Evolutionary conservation across 306 rosid genomes (phyloP).

Genomic region (Senna siamea): DNA sequence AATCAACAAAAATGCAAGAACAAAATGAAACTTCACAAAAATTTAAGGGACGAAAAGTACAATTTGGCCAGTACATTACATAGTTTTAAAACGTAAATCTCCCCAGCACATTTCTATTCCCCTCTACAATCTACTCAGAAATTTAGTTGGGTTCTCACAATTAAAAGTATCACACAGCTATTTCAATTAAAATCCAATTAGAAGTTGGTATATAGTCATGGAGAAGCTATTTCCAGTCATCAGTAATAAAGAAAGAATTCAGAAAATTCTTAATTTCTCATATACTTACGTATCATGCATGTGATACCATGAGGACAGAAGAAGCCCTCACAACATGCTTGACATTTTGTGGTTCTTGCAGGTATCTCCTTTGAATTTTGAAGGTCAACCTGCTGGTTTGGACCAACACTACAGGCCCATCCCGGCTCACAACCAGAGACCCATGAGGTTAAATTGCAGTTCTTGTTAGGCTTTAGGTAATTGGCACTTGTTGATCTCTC

Average conservation of each 20-base stretch:
- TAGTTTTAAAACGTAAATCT: conserved; percentile 15
- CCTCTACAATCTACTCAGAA: conserved; percentile 2
- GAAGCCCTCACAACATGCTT: conserved; percentile 92
- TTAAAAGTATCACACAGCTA: conserved; percentile 1
- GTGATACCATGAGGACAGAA: conserved; percentile 96
- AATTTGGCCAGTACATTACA: background rate
- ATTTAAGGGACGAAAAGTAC: no score
- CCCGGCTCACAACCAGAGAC: conserved; percentile 98
- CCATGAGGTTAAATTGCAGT: conserved; percentile 95
- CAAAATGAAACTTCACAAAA: no score
- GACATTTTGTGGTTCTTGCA: conserved; percentile 71
- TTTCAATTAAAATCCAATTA: conserved; percentile 27
- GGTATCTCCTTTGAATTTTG: conserved; percentile 70
- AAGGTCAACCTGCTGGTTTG: conserved; percentile 61
- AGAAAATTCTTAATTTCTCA: background rate
- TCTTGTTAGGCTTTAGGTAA: conserved; percentile 78
- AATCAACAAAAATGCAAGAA: no score
- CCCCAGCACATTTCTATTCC: background rate
- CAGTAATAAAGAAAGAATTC: conserved; percentile 4
- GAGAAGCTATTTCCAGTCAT: conserved; percentile 33
- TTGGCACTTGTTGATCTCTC: conserved; percentile 52
- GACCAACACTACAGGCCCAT: conserved; percentile 82
- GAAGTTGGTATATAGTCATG: conserved; percentile 3
- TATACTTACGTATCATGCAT: conserved; percentile 95
- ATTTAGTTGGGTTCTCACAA: conserved; percentile 1